Base-by-base conservation (phyloP, 192 early-diverging fungal genomes). In the Mortierella hygrophila region DNA sequence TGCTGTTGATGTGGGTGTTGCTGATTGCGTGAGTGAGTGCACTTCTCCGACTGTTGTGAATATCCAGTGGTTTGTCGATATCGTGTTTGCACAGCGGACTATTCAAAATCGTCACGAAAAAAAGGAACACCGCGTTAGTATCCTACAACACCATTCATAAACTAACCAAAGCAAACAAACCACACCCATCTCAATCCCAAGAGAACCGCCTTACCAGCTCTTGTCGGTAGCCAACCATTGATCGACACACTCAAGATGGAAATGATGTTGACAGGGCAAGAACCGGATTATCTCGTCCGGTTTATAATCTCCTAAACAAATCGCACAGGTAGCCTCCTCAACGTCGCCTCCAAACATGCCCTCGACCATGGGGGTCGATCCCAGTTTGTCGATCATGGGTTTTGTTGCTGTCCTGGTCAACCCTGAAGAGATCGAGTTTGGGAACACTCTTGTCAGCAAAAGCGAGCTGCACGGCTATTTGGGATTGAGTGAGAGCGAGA, bases 81-180 rank as follows among this genome's bases (percentile, higher is more conserved):
- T 88, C 88, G 38, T 85, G 88, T 70, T 88, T 88, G 79, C 88
- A 88, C 10, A 88, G 75, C 26, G 88, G 88, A 42, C 87, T 88
- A 71, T 16, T 52, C 20, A 16, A 44, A 44, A 46, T 52, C 60
- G 15, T 15, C n/a, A 65, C 29, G 13, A 29, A 9, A 75, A 71
- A 29, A 21, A 71, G 52, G 35, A 73, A 72, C 11, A 42, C 21
- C 35, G 26, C 21, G 42, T 37, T 15, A 72, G n/a, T 29, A 32
- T 15, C 5, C 44, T 18, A 38, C 16, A 60, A n/a, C 23, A 69
- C 29, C 21, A 9, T 0, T 65, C 23, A 60, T 9, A 29, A 6
- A 46, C 7, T 40, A 4, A 44, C 20, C 75, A 44, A 60, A 82
- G 80, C 87, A 88, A 46, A 46, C 44, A 46, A 46, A 46, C 44